These are phyloP conservation scores for Heterococcus sp. DNA, from an alignment of 108 stramenopile genomes.

Conservation along the genomic window DNA sequence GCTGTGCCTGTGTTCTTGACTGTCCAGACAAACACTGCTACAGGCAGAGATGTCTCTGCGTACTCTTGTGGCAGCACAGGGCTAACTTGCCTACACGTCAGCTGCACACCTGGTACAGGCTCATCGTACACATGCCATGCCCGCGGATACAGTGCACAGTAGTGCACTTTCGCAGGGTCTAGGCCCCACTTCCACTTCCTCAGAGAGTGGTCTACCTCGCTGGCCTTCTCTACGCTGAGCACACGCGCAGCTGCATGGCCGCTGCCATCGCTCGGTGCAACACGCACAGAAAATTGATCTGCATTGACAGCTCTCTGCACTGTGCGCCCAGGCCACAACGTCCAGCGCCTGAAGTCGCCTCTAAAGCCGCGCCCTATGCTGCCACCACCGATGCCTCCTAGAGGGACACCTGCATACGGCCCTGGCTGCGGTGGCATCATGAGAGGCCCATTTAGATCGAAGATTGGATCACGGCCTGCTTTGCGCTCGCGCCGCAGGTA, in stretches of 20 bases:
- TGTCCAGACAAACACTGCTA: constrained; percentile 28
- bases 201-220: neutral
- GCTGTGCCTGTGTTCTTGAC: constrained; percentile 10
- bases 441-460: constrained; percentile 43
- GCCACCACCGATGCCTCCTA: constrained; percentile 47
- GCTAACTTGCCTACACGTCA: constrained; percentile 12
- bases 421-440: constrained; percentile 39
- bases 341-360: constrained; percentile 52
- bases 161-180: constrained; percentile 8
- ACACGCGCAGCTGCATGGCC: neutral
- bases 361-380: constrained; percentile 44
- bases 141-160: constrained; percentile 39
- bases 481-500: constrained; percentile 38
- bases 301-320: constrained; percentile 14
- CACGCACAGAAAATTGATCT: neutral
- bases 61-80: constrained; percentile 46
- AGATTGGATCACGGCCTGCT: constrained; percentile 36
- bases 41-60: constrained; percentile 37
- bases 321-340: constrained; percentile 41
- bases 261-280: neutral
- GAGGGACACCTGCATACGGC: constrained; percentile 44
- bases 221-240: neutral
- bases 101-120: constrained; percentile 6
- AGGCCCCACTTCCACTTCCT: constrained; percentile 1
- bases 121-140: constrained; percentile 43